Percentiles rank a stretch among this genome's conserved stretches.
Evolutionary conservation across 805 yeast species (phyloP).

Genomic region (Kuraishia molischiana): DNA sequence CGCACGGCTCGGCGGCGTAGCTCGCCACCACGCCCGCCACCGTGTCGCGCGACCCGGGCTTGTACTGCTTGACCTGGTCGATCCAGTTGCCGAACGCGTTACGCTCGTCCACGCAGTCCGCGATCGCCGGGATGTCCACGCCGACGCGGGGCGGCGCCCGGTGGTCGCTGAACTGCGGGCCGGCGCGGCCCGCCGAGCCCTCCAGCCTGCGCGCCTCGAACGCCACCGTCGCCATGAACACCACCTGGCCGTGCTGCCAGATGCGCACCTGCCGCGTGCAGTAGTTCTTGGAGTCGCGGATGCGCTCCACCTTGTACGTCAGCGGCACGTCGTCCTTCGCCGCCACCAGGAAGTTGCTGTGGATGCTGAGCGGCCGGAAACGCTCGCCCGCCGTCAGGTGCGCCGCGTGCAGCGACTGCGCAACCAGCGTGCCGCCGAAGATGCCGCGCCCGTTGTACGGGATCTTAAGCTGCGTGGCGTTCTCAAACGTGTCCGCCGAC

Average conservation of each 20-base stretch:
- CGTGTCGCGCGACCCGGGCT: conserved; percentile 13
- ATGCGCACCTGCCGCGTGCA: conserved; percentile 45
- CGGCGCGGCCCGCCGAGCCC: conserved; percentile 20
- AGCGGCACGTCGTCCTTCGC: conserved; percentile 38
- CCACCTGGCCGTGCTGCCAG: conserved; percentile 39
- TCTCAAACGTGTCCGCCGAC: conserved; percentile 13
- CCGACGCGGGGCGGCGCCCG: conserved; percentile 18
- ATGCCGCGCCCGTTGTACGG: conserved; percentile 54
- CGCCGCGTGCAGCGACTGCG: conserved; percentile 56
- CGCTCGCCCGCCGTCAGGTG: conserved; percentile 25
- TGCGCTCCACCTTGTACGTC: conserved; percentile 39
- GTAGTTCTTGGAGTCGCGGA: conserved; percentile 44
- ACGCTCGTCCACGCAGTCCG: conserved; percentile 16
- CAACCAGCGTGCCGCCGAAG: conserved; percentile 63
- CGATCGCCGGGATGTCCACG: conserved; percentile 16
- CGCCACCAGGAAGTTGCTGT: conserved; percentile 49
- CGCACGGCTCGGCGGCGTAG: conserved; percentile 21
- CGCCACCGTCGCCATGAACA: conserved; percentile 42
- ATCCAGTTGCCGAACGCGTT: conserved; percentile 19
- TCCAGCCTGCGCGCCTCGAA: conserved; percentile 23
- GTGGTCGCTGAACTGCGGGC: conserved; percentile 19
- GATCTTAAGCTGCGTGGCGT: conserved; percentile 19
- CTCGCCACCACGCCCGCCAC: conserved; percentile 11
- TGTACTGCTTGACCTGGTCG: conserved; percentile 7
- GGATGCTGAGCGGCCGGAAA: conserved; percentile 51